These are phyloP conservation scores for Rhododendron henanense DNA, from an alignment of 148 eudicot species.

Conservation along the genomic window DNA sequence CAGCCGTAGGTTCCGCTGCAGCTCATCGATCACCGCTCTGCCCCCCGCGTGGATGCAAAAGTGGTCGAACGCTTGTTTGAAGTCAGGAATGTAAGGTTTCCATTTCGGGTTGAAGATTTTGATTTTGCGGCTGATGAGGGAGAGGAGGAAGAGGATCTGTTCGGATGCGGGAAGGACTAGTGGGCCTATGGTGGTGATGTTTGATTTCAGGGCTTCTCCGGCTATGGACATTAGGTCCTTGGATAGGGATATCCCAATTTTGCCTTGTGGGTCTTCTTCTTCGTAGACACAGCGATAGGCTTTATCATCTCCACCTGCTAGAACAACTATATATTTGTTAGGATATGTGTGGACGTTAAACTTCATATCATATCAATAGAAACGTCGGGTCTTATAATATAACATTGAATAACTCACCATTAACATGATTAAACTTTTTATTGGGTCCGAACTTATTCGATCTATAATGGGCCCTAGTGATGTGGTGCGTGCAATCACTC, in stretches of 20 bases:
- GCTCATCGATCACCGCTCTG: constrained; percentile 36
- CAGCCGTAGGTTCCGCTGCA: constrained; percentile 26
- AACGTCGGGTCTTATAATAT: not conserved
- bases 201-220: constrained; percentile 28
- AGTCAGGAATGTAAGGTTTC: constrained; percentile 36
- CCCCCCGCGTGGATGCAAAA: constrained; percentile 41
- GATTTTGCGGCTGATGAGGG: constrained; percentile 24
- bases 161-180: constrained; percentile 36
- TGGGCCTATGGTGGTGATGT: constrained; percentile 19
- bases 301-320: constrained; percentile 17
- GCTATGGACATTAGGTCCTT: constrained; percentile 36
- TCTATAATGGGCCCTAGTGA: no score
- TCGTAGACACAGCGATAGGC: constrained; percentile 27
- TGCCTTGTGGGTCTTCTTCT: constrained; percentile 28
- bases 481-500: no score
- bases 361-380: not conserved
- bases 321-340: not conserved
- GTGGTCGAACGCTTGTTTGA: constrained; percentile 35
- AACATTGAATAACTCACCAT: no score
- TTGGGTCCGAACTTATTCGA: no score
- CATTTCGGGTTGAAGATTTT: constrained; percentile 24
- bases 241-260: constrained; percentile 28
- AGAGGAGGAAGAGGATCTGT: constrained; percentile 24
- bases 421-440: no score
- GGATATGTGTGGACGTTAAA: not conserved